Base-by-base conservation (phyloP, 164 flowering plant genomes). In the Stephania japonica region DNA sequence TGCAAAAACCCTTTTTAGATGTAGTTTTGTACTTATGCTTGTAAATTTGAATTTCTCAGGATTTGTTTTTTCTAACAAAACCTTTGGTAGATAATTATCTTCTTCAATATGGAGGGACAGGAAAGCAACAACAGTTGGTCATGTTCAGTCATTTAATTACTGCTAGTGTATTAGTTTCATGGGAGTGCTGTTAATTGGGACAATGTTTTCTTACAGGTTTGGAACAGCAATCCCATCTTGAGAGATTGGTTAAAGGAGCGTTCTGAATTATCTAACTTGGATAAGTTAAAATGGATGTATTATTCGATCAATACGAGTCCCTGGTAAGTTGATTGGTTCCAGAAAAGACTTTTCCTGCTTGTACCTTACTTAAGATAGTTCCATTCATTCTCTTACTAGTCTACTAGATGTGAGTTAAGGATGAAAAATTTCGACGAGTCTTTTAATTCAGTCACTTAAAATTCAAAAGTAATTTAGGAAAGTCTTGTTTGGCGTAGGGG, bases 301-400 rank as follows among this genome's bases (percentile, higher is more conserved):
- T 94, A 84, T 83, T 56, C 69, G 56, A 88, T 94, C 73, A 91
- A 94, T 75, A 91, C 88, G 84, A 85, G 91, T 74, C 97, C 99
- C 70, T 94, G 99, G 99, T 92, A 80, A 77, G 83, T 70, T 68
- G 38, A 32, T 32, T 32, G 38, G 38, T 32, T 32, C 38, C 38
- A 32, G 38, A 32, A 32, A 32, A 32, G 38, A 32, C 38, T 32
- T 32, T 32, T 32, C 38, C 38, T 32, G 38, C 38, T 32, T 4
- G 2, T 32, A 32, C 4, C 38, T 32, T 2, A 32, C 38, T 32
- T 32, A 32, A 32, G 38, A 32, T 32, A 0, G 38, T 32, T 32
- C 38, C 38, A 32, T 32, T 32, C 38, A 32, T 32, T 32, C 2
- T 32, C 38, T 32, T 32, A 32, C 38, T 32, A 32, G 38, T 32